Percentiles rank a stretch among this genome's conserved stretches.
phyloP scores from a whole-genome alignment of 164 flowering plant species.

The Echeveria elegans region DNA sequence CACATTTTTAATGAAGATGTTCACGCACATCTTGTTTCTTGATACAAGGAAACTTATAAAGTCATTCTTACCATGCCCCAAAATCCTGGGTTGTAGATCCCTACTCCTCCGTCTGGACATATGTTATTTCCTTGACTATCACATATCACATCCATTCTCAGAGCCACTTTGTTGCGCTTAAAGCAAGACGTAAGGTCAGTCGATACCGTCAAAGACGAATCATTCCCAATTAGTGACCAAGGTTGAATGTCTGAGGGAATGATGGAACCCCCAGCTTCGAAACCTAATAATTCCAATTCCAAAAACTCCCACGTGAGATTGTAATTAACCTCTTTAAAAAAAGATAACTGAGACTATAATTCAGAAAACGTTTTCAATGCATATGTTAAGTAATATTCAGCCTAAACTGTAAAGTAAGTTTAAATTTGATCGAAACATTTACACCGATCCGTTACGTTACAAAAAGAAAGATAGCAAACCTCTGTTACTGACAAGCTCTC shows the following conservation, averaged over 20 bases:
- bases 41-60: not conserved
- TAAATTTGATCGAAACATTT: not conserved
- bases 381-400: not conserved
- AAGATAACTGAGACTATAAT: too few species aligned
- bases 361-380: not conserved
- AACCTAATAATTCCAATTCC: slow-evolving; percentile 40
- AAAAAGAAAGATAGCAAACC: slow-evolving; percentile 32
- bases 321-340: too few species aligned
- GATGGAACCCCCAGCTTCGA: slow-evolving; percentile 90
- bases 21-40: not conserved
- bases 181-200: slow-evolving; percentile 83
- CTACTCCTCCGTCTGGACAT: slow-evolving; percentile 87
- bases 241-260: slow-evolving; percentile 85
- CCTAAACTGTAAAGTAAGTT: not conserved
- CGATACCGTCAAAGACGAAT: slow-evolving; percentile 45
- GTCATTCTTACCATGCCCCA: slow-evolving; percentile 75
- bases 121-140: slow-evolving; percentile 16
- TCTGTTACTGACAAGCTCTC: slow-evolving; percentile 47
- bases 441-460: not conserved
- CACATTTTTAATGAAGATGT: not conserved
- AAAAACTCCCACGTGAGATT: not conserved
- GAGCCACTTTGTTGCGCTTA: slow-evolving; percentile 70
- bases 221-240: slow-evolving; percentile 81
- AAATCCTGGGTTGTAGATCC: slow-evolving; percentile 83
- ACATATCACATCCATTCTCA: slow-evolving; percentile 78